These are phyloP conservation scores for Stevia rebaudiana DNA, from an alignment of 140 eudicot genomes.

Conservation along the genomic window DNA sequence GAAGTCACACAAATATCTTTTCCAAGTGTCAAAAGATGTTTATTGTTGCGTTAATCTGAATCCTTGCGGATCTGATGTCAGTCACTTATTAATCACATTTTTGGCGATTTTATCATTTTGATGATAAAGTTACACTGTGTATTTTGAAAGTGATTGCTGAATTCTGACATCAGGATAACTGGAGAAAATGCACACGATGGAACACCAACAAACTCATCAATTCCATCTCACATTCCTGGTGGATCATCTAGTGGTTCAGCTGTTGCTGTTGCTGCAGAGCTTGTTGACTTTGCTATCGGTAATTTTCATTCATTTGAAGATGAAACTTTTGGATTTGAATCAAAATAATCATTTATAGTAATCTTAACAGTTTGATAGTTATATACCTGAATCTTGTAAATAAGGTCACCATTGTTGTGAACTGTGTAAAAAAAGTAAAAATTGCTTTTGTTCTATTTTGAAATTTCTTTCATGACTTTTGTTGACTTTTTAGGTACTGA, in stretches of 20 bases:
- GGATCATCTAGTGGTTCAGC: constrained; percentile 97
- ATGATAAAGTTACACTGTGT: neutral
- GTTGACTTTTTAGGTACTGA: constrained; percentile 82
- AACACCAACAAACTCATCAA: constrained; percentile 73
- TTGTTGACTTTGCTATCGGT: constrained; percentile 91
- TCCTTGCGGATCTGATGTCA: too few relatives aligned
- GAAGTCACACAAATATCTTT: neutral
- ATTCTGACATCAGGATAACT: constrained; percentile 53
- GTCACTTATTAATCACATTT: too few relatives aligned
- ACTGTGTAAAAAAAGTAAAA: neutral
- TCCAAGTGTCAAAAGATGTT: too few relatives aligned
- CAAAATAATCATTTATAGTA: neutral
- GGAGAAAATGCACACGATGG: constrained; percentile 80
- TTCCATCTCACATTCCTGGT: constrained; percentile 71
- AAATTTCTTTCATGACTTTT: too few relatives aligned
- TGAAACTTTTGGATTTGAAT: neutral
- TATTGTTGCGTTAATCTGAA: too few relatives aligned
- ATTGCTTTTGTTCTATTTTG: too few relatives aligned
- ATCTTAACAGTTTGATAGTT: too few relatives aligned
- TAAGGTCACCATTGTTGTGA: neutral
- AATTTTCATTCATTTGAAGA: constrained; percentile 13
- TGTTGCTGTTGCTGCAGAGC: constrained; percentile 77
- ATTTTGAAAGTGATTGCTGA: constrained; percentile 19
- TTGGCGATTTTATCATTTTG: neutral
- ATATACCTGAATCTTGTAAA: too few relatives aligned